Conservation (phyloP, 208 protist genomes). For the Acanthamoeba sp. region DNA sequence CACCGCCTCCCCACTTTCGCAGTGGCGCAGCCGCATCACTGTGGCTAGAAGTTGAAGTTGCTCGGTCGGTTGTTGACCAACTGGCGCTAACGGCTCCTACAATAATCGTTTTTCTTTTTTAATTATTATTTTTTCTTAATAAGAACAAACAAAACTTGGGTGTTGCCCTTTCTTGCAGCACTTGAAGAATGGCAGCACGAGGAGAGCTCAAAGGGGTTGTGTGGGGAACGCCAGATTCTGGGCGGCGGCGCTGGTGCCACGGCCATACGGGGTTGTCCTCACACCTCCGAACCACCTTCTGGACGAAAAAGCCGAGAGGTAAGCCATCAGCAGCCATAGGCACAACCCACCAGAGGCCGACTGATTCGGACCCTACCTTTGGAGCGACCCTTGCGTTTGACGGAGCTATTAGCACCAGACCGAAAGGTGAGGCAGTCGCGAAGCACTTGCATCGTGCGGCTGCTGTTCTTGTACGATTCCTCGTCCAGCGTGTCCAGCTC, state of each 20-base stretch:
- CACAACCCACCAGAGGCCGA: background rate
- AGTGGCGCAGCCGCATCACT: background rate
- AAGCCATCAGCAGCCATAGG: background rate
- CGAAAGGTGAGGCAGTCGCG: constrained; percentile 99
- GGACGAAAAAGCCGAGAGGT: background rate
- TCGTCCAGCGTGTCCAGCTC: constrained; percentile 98
- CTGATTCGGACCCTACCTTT: no score
- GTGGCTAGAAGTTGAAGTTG: no score
- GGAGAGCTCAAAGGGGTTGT: no score
- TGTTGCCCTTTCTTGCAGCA: constrained; percentile 30
- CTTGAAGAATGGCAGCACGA: constrained; percentile 25
- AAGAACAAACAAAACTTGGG: background rate
- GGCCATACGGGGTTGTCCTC: no score
- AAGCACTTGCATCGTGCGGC: constrained; percentile 99
- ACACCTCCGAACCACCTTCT: constrained; percentile 30
- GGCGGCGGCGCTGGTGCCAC: no score
- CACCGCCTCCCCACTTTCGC: background rate
- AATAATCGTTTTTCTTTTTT: no score
- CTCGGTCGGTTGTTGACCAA: no score
- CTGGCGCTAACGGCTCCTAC: no score
- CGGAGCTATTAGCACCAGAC: constrained; percentile 85
- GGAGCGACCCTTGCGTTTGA: constrained; percentile 1
- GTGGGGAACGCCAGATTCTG: no score
- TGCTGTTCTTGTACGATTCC: constrained; percentile 99
- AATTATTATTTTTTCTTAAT: no score